Percentiles rank a stretch among this genome's conserved stretches.
These are phyloP conservation scores for Dendrobium nobile DNA, from an alignment of 106 monocot species.

Conservation along the genomic window DNA sequence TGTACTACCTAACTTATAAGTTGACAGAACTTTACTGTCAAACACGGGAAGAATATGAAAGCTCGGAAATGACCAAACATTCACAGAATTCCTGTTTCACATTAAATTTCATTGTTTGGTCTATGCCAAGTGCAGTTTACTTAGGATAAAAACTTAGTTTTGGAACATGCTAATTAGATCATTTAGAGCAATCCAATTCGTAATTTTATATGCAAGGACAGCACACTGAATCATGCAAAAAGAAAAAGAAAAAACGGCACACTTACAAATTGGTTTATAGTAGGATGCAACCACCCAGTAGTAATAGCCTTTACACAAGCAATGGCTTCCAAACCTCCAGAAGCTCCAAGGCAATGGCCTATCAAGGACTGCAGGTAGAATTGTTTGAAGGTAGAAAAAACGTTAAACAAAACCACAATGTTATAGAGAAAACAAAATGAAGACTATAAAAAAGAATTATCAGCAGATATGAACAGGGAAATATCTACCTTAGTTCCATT, in stretches of 20 bases:
- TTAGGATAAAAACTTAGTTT: too few species aligned
- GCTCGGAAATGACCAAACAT: too few species aligned
- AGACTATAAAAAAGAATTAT: neutral
- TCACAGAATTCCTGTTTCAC: too few species aligned
- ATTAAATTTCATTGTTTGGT: too few species aligned
- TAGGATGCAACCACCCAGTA: constrained; percentile 84
- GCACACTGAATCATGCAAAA: neutral
- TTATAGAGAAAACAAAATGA: neutral
- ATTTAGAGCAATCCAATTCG: neutral
- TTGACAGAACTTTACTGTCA: too few species aligned
- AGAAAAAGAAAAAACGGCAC: neutral
- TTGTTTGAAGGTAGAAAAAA: constrained; percentile 4
- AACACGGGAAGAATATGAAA: too few species aligned
- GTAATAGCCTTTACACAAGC: constrained; percentile 94
- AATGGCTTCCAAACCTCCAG: constrained; percentile 96
- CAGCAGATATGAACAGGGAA: neutral
- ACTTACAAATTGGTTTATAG: constrained; percentile 97
- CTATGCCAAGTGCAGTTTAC: too few species aligned
- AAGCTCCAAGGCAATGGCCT: constrained; percentile 93
- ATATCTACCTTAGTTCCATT: constrained; percentile 80
- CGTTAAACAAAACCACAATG: neutral
- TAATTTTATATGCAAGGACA: neutral
- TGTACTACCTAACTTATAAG: too few species aligned
- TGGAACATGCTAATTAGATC: neutral
- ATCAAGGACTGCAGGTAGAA: constrained; percentile 77